Evolutionary conservation across 2,329 filamentous ascomycete species (phyloP).

Genomic region (Pestalotiopsis sp.): DNA sequence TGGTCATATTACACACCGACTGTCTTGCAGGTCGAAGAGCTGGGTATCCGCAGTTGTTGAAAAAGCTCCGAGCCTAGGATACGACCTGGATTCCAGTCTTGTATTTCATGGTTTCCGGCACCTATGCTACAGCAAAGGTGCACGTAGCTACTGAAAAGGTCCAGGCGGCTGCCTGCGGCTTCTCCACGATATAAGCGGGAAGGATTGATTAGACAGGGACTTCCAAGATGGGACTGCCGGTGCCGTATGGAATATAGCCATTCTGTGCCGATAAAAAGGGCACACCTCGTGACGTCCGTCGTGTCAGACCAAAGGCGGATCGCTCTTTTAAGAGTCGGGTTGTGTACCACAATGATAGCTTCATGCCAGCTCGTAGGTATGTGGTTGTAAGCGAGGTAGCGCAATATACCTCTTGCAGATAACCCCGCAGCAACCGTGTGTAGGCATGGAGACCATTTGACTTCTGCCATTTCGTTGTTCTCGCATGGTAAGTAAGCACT

Average conservation of each 20-base stretch:
- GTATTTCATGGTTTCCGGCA: neutral
- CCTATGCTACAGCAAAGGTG: neutral
- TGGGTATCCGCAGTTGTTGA: neutral
- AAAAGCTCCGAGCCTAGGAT: too few relatives aligned
- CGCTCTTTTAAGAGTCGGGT: neutral
- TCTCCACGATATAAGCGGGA: neutral
- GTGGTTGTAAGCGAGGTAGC: neutral
- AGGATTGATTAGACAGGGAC: neutral
- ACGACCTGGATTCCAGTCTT: neutral
- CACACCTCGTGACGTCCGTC: neutral
- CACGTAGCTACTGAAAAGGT: neutral
- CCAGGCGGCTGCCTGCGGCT: neutral
- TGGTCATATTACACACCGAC: neutral
- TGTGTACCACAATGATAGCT: neutral
- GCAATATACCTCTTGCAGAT: neutral
- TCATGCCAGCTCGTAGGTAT: neutral
- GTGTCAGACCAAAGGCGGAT: neutral
- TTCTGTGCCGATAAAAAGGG: neutral
- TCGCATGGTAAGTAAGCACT: slow-evolving; percentile 22
- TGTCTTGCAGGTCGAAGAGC: neutral
- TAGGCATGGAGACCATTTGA: neutral
- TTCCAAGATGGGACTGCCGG: neutral
- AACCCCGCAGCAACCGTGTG: neutral
- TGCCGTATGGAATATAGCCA: neutral
- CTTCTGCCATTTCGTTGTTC: neutral